Percentiles rank a stretch among this genome's conserved stretches.
These are phyloP conservation scores for Candida nanaspora DNA, from an alignment of 805 yeast species.

Conservation along the genomic window DNA sequence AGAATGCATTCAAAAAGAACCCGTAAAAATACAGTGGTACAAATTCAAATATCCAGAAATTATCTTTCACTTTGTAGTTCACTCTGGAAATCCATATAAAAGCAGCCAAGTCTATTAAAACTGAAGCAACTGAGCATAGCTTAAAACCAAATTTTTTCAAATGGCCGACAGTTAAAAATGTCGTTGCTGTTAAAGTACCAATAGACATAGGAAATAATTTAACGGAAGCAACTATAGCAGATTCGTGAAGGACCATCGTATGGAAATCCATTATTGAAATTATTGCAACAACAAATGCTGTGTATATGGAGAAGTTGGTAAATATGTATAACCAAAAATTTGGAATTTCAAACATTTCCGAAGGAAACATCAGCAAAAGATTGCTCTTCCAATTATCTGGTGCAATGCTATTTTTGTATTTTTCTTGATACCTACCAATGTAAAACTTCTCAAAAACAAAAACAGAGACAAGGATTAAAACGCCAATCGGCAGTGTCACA, in stretches of 20 bases:
- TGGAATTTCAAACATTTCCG: slow-evolving; percentile 12
- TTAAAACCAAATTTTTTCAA: slow-evolving; percentile 13
- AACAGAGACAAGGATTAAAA: slow-evolving; percentile 20
- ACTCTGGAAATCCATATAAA: slow-evolving; percentile 15
- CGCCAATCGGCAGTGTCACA: slow-evolving; percentile 33
- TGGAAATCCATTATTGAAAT: slow-evolving; percentile 10
- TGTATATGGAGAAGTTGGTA: slow-evolving; percentile 5
- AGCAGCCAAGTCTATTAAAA: slow-evolving; percentile 6
- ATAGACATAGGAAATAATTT: slow-evolving; percentile 28
- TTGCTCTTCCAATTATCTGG: slow-evolving; percentile 9
- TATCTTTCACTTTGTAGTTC: slow-evolving; percentile 8
- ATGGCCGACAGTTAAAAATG: slow-evolving; percentile 9
- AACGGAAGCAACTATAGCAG: slow-evolving; percentile 28
- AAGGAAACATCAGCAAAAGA: slow-evolving; percentile 15
- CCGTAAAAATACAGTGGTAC: slow-evolving; percentile 16
- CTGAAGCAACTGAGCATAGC: neutral
- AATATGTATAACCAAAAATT: slow-evolving; percentile 12
- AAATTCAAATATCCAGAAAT: slow-evolving; percentile 20
- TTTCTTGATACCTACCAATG: slow-evolving; percentile 9
- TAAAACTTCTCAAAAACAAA: slow-evolving; percentile 25
- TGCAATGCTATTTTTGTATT: neutral
- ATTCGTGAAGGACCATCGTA: slow-evolving; percentile 22
- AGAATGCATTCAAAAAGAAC: slow-evolving; percentile 21
- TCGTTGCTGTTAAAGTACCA: slow-evolving; percentile 23
- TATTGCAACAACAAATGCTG: slow-evolving; percentile 4